phyloP scores from a whole-genome alignment of 352 stramenopile species.

The Globisporangium polare region DNA sequence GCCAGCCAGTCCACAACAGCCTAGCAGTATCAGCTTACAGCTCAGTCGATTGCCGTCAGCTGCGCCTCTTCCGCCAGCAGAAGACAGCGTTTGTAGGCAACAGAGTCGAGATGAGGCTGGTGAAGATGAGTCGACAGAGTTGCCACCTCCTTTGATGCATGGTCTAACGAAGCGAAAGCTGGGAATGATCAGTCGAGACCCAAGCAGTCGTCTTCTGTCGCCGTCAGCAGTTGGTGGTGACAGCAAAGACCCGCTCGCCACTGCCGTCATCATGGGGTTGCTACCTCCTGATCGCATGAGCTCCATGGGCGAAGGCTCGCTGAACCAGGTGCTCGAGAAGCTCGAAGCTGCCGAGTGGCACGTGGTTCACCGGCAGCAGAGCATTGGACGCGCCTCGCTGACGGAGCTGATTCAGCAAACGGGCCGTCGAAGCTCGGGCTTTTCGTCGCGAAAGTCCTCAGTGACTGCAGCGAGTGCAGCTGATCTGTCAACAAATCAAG shows the following conservation, averaged over 20 bases:
- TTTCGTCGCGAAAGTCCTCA: slow-evolving; percentile 8
- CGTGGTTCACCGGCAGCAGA: slow-evolving; percentile 31
- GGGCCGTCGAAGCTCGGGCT: background rate
- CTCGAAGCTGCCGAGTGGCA: slow-evolving; percentile 51
- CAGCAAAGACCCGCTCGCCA: background rate
- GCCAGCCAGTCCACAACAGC: background rate
- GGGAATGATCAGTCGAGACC: slow-evolving; percentile 1
- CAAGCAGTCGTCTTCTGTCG: background rate
- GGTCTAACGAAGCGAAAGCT: slow-evolving; percentile 2
- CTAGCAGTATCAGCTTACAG: background rate
- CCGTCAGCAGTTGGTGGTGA: background rate
- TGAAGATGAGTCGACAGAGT: background rate
- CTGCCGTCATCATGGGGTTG: background rate
- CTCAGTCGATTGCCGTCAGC: background rate
- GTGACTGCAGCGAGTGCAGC: background rate
- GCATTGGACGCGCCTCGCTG: slow-evolving; percentile 22
- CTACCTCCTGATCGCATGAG: background rate
- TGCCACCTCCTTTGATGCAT: background rate
- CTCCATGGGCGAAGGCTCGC: slow-evolving; percentile 12
- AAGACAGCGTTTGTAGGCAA: background rate
- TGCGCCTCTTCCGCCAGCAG: background rate
- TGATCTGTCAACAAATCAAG: background rate
- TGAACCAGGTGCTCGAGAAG: slow-evolving; percentile 29
- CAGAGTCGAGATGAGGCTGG: background rate
- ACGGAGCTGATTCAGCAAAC: slow-evolving; percentile 16